These are phyloP conservation scores for Prunus yedoensis DNA, from an alignment of 331 rosid species.

Conservation along the genomic window DNA sequence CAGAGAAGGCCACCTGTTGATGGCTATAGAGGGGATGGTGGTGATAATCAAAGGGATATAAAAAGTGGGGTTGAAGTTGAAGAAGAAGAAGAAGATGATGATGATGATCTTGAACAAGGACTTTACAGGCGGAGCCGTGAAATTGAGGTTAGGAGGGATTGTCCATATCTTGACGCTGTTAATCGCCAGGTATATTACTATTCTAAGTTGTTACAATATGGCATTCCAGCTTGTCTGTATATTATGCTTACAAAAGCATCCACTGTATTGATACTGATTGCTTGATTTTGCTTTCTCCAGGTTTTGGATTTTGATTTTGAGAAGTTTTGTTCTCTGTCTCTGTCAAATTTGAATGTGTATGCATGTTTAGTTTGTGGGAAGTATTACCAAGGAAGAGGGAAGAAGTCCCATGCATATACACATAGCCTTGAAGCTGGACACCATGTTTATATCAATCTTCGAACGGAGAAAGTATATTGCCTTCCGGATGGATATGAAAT, in stretches of 20 bases:
- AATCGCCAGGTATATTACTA: constrained; percentile 84
- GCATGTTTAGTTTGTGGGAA: constrained; percentile 97
- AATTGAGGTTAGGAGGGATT: constrained; percentile 74
- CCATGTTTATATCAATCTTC: constrained; percentile 91
- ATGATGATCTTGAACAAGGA: constrained; percentile 44
- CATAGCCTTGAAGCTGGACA: constrained; percentile 98
- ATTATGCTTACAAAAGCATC: not conserved
- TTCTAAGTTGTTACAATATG: not conserved
- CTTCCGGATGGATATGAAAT: constrained; percentile 99
- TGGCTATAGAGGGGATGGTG: constrained; percentile 17
- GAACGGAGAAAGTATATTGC: constrained; percentile 91
- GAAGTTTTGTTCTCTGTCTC: constrained; percentile 88
- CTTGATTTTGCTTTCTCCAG: constrained; percentile 34
- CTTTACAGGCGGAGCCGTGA: constrained; percentile 45
- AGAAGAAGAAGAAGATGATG: constrained; percentile 36
- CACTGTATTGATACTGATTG: not conserved
- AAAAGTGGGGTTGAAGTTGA: constrained; percentile 49
- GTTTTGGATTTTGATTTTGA: constrained; percentile 99
- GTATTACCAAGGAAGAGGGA: constrained; percentile 97
- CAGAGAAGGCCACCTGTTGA: constrained; percentile 6
- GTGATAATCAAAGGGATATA: constrained; percentile 26
- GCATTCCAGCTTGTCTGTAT: not conserved
- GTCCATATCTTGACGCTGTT: constrained; percentile 95
- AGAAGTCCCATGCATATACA: constrained; percentile 90
- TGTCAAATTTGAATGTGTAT: constrained; percentile 89